A percentile compares a stretch with the other conserved stretches of the same genome.
phyloP scores from a whole-genome alignment of 1,139 yeast species.

The Ogataea hybrid region DNA sequence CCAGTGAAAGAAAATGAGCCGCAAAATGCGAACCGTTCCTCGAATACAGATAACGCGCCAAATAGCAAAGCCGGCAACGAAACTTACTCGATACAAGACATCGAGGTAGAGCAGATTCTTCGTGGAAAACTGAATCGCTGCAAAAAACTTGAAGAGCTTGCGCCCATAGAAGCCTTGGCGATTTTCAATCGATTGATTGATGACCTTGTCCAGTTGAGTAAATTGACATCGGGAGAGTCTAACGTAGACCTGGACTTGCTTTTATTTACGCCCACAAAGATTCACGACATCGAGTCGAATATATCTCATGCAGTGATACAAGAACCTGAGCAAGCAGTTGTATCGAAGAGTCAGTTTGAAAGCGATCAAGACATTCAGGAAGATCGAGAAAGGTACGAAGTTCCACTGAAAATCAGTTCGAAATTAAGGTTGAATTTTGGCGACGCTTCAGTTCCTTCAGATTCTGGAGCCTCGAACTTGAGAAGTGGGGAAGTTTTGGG shows the following conservation, averaged over 20 bases:
- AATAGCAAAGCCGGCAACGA: too few relatives aligned
- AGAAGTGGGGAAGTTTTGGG: too few relatives aligned
- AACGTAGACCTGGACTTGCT: slow-evolving; percentile 7
- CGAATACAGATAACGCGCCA: too few relatives aligned
- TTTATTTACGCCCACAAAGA: slow-evolving; percentile 5
- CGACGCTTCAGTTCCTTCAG: background rate
- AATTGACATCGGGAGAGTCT: slow-evolving; percentile 2
- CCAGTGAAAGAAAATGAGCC: background rate
- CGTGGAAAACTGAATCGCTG: slow-evolving; percentile 8
- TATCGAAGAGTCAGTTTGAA: background rate
- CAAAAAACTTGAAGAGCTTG: slow-evolving; percentile 14
- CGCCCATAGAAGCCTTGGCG: slow-evolving; percentile 21
- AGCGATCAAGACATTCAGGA: too few relatives aligned
- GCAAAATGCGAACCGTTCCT: too few relatives aligned
- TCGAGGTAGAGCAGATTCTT: slow-evolving; percentile 5
- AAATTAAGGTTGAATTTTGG: slow-evolving; percentile 29
- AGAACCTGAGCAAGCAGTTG: background rate
- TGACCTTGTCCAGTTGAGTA: slow-evolving; percentile 13
- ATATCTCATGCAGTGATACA: too few relatives aligned
- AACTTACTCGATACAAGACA: too few relatives aligned
- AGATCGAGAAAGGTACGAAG: slow-evolving; percentile 18
- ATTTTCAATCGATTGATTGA: slow-evolving; percentile 18
- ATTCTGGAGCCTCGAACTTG: too few relatives aligned
- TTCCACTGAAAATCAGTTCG: slow-evolving; percentile 26
- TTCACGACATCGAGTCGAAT: too few relatives aligned